Conservation (phyloP, 2,329 filamentous ascomycete species). For the Ophiostoma australiae region DNA sequence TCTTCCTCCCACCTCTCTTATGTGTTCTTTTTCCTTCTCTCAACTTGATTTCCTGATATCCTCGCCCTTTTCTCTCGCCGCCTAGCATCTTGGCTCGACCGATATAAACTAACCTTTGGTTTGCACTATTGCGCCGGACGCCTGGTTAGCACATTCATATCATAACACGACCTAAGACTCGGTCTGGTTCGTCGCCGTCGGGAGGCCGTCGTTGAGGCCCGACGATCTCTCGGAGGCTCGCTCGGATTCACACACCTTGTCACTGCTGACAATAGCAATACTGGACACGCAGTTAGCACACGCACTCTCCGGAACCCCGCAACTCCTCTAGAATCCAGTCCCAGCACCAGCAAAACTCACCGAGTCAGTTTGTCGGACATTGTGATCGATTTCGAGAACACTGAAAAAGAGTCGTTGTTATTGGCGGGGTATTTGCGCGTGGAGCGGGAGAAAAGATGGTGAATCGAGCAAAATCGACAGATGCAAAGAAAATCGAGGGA, state of each 20-base stretch:
- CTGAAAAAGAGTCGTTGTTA: constrained; percentile 2
- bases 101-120: constrained; percentile 59
- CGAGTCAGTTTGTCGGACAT: constrained; percentile 60
- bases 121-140: constrained; percentile 60
- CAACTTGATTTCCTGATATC: not conserved
- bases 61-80: not conserved
- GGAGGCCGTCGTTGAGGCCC: not conserved
- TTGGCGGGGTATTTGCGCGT: constrained; percentile 23
- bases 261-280: constrained; percentile 97
- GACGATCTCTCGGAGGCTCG: not conserved
- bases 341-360: constrained; percentile 50
- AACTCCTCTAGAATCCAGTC: not conserved
- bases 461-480: not conserved
- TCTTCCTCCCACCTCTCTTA: not conserved
- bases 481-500: not conserved
- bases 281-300: constrained; percentile 46
- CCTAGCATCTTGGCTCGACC: not conserved
- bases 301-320: not conserved
- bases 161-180: not conserved
- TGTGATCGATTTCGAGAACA: constrained; percentile 12
- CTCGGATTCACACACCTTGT: constrained; percentile 63
- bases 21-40: not conserved
- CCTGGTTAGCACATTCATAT: constrained; percentile 34
- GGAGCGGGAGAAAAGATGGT: not conserved
- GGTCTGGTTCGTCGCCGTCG: not conserved